Base-by-base conservation (phyloP, 352 stramenopile genomes). In the Peronospora belbahrii region DNA sequence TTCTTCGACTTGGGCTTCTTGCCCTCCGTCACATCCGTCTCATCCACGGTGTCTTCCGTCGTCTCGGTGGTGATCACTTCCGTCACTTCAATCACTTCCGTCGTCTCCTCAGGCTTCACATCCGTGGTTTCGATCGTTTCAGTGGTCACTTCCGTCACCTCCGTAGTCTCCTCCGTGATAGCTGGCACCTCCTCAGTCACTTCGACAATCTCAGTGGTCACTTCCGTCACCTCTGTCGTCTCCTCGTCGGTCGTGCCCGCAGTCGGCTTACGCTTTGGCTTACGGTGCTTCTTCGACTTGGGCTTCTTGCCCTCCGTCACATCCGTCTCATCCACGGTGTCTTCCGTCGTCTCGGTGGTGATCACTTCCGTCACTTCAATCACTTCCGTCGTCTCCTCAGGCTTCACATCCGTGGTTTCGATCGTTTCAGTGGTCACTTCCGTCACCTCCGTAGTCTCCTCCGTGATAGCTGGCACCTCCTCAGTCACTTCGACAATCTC, bases 1-100 rank as follows among this genome's bases (percentile, higher is more conserved):
- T 43, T 51, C 43, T 51, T 51, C 43, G 33, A 51, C 43, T 51
- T 51, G 43, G 43, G 43, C 33, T 51, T 51, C 43, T 51, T 37
- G 43, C 43, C 43, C 43, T 51, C 33, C 34, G 15, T 37, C 44
- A 38, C 44, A 28, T 52, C 44, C 24, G 44, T 41, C 46, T 53
- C 46, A 28, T 36, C 36, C 36, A 37, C 37, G 46, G 20, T 46
- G 14, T 38, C 25, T 7, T 44, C 34, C n/a, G n/a, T 25, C 23
- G 25, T 43, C 42, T 49, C 20, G 6, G 31, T 24, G n/a, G 31
- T 34, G 27, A 9, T 47, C 23, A 27, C 23, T 32, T 53, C 45
- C 35, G 36, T 53, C 36, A 38, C 19, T 20, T 36, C 25, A 9
- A 13, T 39, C 41, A 25, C 19, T 22, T 25, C 41, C 42, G 30